Conservation (phyloP, 1,284 basidiomycete species). For the Microbotryum intermedium region DNA sequence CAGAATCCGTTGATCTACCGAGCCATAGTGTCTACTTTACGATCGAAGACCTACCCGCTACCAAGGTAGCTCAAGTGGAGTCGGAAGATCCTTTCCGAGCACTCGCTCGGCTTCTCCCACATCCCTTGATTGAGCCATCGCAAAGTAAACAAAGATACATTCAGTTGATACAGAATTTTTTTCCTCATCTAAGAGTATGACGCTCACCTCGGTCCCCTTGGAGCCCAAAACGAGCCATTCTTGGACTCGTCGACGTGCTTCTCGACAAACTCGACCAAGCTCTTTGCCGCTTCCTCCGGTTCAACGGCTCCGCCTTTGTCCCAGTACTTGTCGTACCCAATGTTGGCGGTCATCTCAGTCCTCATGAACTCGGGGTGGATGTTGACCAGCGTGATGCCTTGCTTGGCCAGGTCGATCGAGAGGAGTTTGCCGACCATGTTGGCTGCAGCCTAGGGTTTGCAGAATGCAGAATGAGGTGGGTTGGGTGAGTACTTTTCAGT, state of each 20-base stretch:
- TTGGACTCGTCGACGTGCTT: conserved; percentile 37
- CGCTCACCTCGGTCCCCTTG: conserved; percentile 42
- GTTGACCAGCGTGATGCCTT: conserved; percentile 44
- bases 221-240: conserved; percentile 47
- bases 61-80: conserved; percentile 45
- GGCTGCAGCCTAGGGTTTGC: conserved; percentile 43
- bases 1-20: too few species aligned
- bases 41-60: conserved; percentile 7
- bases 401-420: conserved; percentile 42
- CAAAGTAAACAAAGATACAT: neutral
- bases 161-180: neutral
- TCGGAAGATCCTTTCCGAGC: conserved; percentile 43
- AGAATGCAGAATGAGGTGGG: neutral
- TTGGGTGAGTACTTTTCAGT: too few species aligned
- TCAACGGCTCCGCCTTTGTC: conserved; percentile 46
- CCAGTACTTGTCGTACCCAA: conserved; percentile 46
- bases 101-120: conserved; percentile 46
- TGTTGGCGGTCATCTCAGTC: conserved; percentile 47
- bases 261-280: conserved; percentile 43
- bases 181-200: neutral
- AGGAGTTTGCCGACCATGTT: conserved; percentile 49
- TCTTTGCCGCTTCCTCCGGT: conserved; percentile 43
- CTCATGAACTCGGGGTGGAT: conserved; percentile 43
- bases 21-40: too few species aligned
- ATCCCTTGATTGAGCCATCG: conserved; percentile 34